These are phyloP conservation scores for Cylindrodendrum hubeiense DNA, from an alignment of 2,329 filamentous ascomycete species.

Conservation along the genomic window DNA sequence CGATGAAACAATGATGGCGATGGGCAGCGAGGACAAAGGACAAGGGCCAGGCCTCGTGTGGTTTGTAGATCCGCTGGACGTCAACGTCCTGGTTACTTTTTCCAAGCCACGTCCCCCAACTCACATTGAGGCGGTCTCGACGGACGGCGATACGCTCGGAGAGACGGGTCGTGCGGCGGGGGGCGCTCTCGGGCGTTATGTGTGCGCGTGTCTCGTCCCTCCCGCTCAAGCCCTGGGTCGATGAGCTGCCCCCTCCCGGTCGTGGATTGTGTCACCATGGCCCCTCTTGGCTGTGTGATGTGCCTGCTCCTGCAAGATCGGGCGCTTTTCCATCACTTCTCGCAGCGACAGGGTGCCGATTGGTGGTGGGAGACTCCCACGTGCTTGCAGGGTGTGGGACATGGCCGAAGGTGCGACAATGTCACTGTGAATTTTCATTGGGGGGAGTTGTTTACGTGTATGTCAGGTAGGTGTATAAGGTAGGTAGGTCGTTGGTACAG, in stretches of 20 bases:
- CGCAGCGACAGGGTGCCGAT: conserved; percentile 12
- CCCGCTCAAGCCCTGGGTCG: neutral
- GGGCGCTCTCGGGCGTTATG: neutral
- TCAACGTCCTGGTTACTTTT: neutral
- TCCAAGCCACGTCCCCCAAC: neutral
- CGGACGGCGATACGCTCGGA: neutral
- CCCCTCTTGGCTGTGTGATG: neutral
- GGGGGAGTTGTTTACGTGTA: too few relatives aligned
- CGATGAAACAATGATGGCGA: neutral
- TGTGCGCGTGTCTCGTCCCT: neutral
- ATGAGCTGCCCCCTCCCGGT: neutral
- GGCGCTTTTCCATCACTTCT: conserved; percentile 1
- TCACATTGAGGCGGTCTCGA: neutral
- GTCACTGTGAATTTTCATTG: neutral
- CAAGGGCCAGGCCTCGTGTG: neutral
- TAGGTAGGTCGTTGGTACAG: neutral
- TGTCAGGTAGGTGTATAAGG: neutral
- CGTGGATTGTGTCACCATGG: neutral
- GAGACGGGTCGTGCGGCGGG: neutral
- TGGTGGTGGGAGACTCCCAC: conserved; percentile 12
- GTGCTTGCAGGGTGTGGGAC: conserved; percentile 11
- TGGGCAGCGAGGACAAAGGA: neutral
- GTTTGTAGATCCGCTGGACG: neutral
- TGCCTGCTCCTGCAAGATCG: conserved; percentile 11
- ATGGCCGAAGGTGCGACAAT: conserved; percentile 7